Evolutionary conservation across 169 alveolate species (phyloP).

Genomic region (Babesia sp.): DNA sequence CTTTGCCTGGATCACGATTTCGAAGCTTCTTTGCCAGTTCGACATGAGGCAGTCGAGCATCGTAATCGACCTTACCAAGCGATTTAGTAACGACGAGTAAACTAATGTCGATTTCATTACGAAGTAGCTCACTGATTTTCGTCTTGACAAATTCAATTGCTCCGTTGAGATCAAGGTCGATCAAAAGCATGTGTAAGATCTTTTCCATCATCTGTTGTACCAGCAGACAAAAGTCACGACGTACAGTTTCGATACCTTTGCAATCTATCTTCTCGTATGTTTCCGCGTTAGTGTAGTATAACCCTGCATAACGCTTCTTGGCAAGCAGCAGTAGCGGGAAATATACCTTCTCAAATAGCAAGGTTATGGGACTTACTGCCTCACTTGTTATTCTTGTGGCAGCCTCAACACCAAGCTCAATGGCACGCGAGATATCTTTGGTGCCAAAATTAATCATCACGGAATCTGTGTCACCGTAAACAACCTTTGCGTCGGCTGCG

Average conservation of each 20-base stretch:
- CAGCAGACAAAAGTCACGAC: conserved; percentile 96
- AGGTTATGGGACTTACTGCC: conserved; percentile 91
- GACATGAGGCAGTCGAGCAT: conserved; percentile 97
- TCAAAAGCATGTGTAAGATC: conserved; percentile 87
- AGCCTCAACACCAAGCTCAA: conserved; percentile 91
- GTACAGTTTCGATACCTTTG: conserved; percentile 95
- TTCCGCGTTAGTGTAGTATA: conserved; percentile 91
- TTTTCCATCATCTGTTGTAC: conserved; percentile 94
- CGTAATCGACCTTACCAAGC: conserved; percentile 91
- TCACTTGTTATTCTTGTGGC: conserved; percentile 88
- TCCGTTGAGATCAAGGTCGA: conserved; percentile 87
- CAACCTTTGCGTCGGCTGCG: conserved; percentile 88
- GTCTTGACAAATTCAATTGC: conserved; percentile 88
- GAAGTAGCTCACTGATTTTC: conserved; percentile 84
- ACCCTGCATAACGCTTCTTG: conserved; percentile 97
- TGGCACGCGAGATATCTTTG: conserved; percentile 86
- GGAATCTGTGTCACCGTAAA: conserved; percentile 99
- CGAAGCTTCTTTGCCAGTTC: conserved; percentile 97
- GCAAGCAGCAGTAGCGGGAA: conserved; percentile 94
- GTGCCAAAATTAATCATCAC: conserved; percentile 98
- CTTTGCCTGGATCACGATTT: conserved; percentile 92
- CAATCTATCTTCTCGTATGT: conserved; percentile 96
- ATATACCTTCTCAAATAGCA: conserved; percentile 97
- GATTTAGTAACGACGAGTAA: conserved; percentile 96
- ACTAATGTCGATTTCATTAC: conserved; percentile 96